Evolutionary conservation across 129 eudicot species (phyloP).

Genomic region (Lactuca sativa): DNA sequence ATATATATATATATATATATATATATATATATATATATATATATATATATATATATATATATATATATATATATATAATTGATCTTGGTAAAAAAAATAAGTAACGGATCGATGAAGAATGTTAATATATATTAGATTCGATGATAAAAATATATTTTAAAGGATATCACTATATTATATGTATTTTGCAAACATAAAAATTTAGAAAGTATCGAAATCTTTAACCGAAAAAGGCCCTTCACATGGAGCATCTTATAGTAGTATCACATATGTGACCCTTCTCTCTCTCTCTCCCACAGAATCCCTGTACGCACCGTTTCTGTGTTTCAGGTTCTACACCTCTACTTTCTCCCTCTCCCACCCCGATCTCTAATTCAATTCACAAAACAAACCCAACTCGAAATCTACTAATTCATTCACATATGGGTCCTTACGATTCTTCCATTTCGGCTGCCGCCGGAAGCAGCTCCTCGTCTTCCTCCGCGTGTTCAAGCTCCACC

Average conservation of each 20-base stretch:
- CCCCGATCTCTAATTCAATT: background rate
- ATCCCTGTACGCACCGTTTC: conserved; percentile 33
- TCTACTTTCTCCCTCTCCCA: background rate
- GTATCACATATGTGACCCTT: conserved; percentile 27
- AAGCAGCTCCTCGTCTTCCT: conserved; percentile 39
- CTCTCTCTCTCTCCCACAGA: conserved; percentile 28
- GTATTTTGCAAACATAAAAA: background rate
- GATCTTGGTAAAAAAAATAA: too few relatives aligned
- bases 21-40: too few relatives aligned
- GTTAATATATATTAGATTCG: background rate
- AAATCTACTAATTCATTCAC: background rate
- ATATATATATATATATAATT: too few relatives aligned
- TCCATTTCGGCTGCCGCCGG: conserved; percentile 32
- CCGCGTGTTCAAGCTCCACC: conserved; percentile 49
- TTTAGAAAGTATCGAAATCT: conserved; percentile 29
- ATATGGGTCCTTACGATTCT: conserved; percentile 38
- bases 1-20: too few relatives aligned
- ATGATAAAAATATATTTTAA: background rate
- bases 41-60: too few relatives aligned
- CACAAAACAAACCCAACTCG: background rate
- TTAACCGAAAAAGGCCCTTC: conserved; percentile 12
- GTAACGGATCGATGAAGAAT: too few relatives aligned
- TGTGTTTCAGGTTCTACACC: conserved; percentile 7
- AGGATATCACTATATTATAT: background rate
- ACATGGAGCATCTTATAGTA: conserved; percentile 39